Conservation (phyloP, 768 basidiomycete species). For the Xanthoconium purpureum region DNA sequence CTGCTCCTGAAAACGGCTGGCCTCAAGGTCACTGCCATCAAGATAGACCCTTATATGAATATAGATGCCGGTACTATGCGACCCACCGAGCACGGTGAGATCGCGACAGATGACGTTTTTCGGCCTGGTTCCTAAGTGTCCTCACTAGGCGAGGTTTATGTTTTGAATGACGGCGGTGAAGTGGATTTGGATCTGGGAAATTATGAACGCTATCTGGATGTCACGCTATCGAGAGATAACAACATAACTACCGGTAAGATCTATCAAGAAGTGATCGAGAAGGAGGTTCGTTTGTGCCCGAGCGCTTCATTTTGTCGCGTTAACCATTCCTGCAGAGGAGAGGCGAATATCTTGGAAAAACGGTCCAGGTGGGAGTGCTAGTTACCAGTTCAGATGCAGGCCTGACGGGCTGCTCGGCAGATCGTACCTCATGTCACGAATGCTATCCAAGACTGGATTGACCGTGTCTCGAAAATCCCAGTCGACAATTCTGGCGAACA, state of each 20-base stretch:
- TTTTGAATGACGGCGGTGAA: slow-evolving; percentile 96
- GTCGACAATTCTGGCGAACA: slow-evolving; percentile 91
- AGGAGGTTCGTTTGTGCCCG: slow-evolving; percentile 66
- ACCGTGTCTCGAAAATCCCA: slow-evolving; percentile 90
- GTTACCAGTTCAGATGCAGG: neutral
- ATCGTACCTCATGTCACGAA: slow-evolving; percentile 96
- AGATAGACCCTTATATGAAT: slow-evolving; percentile 99
- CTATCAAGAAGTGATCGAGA: slow-evolving; percentile 94
- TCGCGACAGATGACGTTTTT: slow-evolving; percentile 4
- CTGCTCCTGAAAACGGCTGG: slow-evolving; percentile 92
- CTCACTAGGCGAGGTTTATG: slow-evolving; percentile 86
- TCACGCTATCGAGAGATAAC: slow-evolving; percentile 91
- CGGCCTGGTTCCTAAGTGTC: slow-evolving; percentile 18
- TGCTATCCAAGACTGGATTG: slow-evolving; percentile 98
- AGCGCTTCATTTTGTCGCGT: neutral
- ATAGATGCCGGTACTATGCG: slow-evolving; percentile 99
- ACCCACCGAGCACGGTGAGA: slow-evolving; percentile 93
- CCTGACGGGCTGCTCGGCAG: slow-evolving; percentile 36
- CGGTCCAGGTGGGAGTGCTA: slow-evolving; percentile 70
- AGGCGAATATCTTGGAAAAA: slow-evolving; percentile 92
- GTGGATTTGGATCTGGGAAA: slow-evolving; percentile 98
- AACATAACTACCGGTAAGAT: slow-evolving; percentile 99
- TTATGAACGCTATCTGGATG: slow-evolving; percentile 96
- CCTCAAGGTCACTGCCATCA: slow-evolving; percentile 96
- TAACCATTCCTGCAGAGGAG: slow-evolving; percentile 49